Evolutionary conservation across 306 rosid genomes (phyloP).

Genomic region (Herpetospermum pedunculosum): DNA sequence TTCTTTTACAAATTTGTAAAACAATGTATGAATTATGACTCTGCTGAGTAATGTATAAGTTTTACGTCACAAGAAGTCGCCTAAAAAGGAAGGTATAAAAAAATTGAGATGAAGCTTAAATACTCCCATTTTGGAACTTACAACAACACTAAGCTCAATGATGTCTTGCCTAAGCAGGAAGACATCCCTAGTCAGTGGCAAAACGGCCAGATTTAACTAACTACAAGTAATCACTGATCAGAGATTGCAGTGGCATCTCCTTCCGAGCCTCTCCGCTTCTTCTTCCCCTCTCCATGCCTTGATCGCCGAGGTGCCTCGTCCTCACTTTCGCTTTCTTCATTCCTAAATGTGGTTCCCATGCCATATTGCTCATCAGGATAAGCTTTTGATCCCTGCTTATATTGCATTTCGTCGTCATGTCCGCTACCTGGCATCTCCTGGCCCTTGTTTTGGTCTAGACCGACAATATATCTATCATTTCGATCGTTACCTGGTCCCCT

Average conservation of each 20-base stretch:
- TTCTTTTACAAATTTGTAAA: conserved; percentile 5
- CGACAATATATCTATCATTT: conserved; percentile 53
- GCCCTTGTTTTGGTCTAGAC: conserved; percentile 60
- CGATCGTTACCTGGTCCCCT: conserved; percentile 46
- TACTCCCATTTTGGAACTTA: not conserved
- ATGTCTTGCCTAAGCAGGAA: not conserved
- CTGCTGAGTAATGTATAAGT: not conserved
- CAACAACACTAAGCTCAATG: not conserved
- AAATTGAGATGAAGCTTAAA: not conserved
- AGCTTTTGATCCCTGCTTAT: conserved; percentile 48
- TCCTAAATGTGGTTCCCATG: conserved; percentile 32
- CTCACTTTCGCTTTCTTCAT: conserved; percentile 88
- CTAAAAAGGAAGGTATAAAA: not conserved
- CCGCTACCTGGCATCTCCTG: conserved; percentile 55
- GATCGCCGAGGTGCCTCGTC: conserved; percentile 98
- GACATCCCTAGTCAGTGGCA: not conserved
- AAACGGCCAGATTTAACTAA: not conserved
- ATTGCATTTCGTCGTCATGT: conserved; percentile 53
- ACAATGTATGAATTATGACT: conserved; percentile 1
- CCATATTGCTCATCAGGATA: conserved; percentile 50
- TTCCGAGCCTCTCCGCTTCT: conserved; percentile 65
- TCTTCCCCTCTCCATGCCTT: conserved; percentile 90
- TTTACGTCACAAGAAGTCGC: not conserved
- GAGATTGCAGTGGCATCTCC: conserved; percentile 37
- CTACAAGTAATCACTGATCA: conserved; percentile 27